Evolutionary conservation across 306 rosid species (phyloP), one percentile per base, ranked within the genome.

Genomic region (Chamaecrista fasciculata): DNA sequence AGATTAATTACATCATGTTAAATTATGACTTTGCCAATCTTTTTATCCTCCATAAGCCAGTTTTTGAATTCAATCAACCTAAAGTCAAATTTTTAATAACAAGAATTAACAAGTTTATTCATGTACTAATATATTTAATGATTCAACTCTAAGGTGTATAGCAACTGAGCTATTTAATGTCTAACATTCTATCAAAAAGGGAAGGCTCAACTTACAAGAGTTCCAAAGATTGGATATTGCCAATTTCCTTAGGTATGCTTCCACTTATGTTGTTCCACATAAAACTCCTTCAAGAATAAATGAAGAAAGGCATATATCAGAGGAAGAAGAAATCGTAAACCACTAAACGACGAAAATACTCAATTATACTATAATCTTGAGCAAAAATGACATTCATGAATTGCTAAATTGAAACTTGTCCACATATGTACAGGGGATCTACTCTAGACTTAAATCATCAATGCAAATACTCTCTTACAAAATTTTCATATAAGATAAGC

Each of bases 201-300:
- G 58, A 28, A 37, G 42, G 12, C 9, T 69, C 14, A 50, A 81
- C 96, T 89, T 87, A 95, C 99, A 95, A 79, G 69, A 91, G 96
- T 67, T 29, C 14, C 88, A 95, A 69, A 46, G 88, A 69, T 25
- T 62, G 78, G 69, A 95, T 87, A 58, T 86, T 87, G 79, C 97
- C 95, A 51, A 95, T 95, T 79, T 91, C 96, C 81, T 80, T 73
- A 0, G 99, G 99, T 70, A 95, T 91, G 28, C 60, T 79, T 48
- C 99, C 99, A 80, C 47, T 83, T 60, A 95, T 74, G 0, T 83
- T 0, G 80, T 91, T 95, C 97, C 97, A 95, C 99, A 89, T 91
- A 58, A 95, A 91, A 73, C 86, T 88, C 95, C 99, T 95, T 44
- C 46, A 72, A 66, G 69, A 72, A 53, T 20, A 61, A 23, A 67